Conservation (phyloP, 805 yeast species). For the Kazachstania africana region DNA sequence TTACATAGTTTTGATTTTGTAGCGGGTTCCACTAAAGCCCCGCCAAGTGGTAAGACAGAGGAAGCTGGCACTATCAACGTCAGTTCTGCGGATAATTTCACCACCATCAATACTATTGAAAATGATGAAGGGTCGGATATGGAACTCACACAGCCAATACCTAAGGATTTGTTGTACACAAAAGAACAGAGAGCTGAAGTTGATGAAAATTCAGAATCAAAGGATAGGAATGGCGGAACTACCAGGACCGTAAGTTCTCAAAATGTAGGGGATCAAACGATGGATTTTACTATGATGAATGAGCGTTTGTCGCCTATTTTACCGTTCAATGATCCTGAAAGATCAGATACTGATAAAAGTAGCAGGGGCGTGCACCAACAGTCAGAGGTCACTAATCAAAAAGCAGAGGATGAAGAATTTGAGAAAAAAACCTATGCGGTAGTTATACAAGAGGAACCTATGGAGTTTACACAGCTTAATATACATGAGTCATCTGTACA, state of each 20-base stretch:
- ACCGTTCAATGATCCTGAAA: background rate
- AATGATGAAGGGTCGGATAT: no score
- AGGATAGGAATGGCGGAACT: background rate
- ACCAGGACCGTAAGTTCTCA: background rate
- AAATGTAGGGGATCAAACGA: no score
- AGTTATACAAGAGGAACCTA: background rate
- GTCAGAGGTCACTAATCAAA: no score
- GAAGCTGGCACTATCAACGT: background rate
- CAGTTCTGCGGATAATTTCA: no score
- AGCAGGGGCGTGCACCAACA: no score
- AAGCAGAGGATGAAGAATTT: no score
- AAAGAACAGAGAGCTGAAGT: background rate
- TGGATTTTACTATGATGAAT: background rate
- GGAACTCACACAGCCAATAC: conserved; percentile 5
- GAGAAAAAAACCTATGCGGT: no score
- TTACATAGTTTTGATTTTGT: conserved; percentile 42
- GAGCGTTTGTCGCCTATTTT: background rate
- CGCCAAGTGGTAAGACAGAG: background rate
- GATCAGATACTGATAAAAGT: no score
- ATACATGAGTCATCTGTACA: no score
- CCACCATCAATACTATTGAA: no score
- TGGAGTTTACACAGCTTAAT: background rate
- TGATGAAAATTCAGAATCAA: background rate
- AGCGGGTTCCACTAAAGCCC: conserved; percentile 14
- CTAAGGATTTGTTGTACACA: background rate